Base-by-base conservation (phyloP, 2,329 filamentous ascomycete genomes). In the Venturia carpophila region DNA sequence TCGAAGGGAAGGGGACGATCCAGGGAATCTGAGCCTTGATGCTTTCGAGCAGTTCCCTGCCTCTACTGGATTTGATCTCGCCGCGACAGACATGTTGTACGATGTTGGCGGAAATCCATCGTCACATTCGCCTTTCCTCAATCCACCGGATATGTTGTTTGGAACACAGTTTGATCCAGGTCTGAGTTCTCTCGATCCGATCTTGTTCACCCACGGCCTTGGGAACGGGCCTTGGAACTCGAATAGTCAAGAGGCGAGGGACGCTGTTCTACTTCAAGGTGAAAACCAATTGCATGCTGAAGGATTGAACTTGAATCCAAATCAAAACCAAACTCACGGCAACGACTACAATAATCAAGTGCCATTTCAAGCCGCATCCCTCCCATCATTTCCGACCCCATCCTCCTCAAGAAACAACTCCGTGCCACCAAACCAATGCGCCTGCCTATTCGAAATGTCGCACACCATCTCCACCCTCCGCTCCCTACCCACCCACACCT, bases 371-470 rank as follows among this genome's bases (percentile, higher is more conserved):
- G 41, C 61, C 5, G 15, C 17, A 37, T 30, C 43, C 71, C 68
- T 49, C 68, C 69, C 56, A 43, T 52, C 30, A 9, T 47, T 47
- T 17, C 45, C 62, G 5, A 19, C 19, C 41, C 37, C 49, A 71
- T 69, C 56, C 68, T 70, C 58, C 45, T 55, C 34, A 34, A 67
- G 19, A 66, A 70, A 41, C 63, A n/a, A 9, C 27, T 42, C 37
- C 42, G n/a, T 27, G 1, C 39, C 45, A 10, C 27, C 30, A 27
- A 34, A 9, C 13, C 13, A 71, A 17, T 81, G 79, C 69, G 74
- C 75, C 62, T 82, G 79, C 67, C 75, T 81, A 42, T 76, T 76
- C 10, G 73, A 74, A n/a, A 76, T 78, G 65, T 81, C 79, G 68
- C 72, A 81, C 2, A 76, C 75, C 1, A 71, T 80, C 27, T 74